These are phyloP conservation scores for Moesziomyces parantarcticus DNA, from an alignment of 1,284 basidiomycete species.

Conservation along the genomic window DNA sequence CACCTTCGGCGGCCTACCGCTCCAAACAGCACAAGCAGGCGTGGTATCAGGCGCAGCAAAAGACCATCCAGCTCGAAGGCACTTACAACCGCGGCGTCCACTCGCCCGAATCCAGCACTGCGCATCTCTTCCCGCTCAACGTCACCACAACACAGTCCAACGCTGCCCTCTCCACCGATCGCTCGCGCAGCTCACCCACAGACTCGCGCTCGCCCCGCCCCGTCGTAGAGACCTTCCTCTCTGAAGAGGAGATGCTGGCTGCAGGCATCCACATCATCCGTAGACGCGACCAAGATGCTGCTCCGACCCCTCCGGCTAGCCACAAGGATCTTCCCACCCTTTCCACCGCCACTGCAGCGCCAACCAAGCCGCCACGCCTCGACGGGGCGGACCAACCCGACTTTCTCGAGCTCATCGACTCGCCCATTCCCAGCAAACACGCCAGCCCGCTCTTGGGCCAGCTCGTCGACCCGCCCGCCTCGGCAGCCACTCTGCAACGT, in stretches of 20 bases:
- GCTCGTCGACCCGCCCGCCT: conserved; percentile 8
- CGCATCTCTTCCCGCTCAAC: conserved; percentile 37
- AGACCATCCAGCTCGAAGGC: conserved; percentile 41
- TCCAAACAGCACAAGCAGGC: conserved; percentile 47
- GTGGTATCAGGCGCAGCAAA: conserved; percentile 52
- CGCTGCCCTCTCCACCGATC: background rate
- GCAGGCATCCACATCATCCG: conserved; percentile 49
- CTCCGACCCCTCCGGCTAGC: conserved; percentile 6
- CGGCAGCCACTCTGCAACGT: conserved; percentile 15
- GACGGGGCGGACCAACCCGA: conserved; percentile 42
- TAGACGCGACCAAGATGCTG: conserved; percentile 14
- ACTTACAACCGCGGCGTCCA: conserved; percentile 13
- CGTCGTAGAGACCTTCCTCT: conserved; percentile 27
- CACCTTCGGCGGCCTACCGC: conserved; percentile 1
- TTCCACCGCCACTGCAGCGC: conserved; percentile 8
- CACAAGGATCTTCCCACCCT: conserved; percentile 9
- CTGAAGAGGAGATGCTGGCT: conserved; percentile 46
- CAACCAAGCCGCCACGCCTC: conserved; percentile 23
- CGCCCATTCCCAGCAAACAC: conserved; percentile 25
- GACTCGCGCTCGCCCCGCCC: conserved; percentile 13
- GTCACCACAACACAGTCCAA: conserved; percentile 4
- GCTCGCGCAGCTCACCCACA: conserved; percentile 3
- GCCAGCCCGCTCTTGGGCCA: conserved; percentile 23
- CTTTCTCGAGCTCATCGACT: conserved; percentile 45
- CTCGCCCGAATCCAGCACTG: conserved; percentile 6